Percentiles rank a stretch among this genome's conserved stretches.
Evolutionary conservation across 768 basidiomycete species (phyloP).

Genomic region (Sporobolomyces pararoseus): DNA sequence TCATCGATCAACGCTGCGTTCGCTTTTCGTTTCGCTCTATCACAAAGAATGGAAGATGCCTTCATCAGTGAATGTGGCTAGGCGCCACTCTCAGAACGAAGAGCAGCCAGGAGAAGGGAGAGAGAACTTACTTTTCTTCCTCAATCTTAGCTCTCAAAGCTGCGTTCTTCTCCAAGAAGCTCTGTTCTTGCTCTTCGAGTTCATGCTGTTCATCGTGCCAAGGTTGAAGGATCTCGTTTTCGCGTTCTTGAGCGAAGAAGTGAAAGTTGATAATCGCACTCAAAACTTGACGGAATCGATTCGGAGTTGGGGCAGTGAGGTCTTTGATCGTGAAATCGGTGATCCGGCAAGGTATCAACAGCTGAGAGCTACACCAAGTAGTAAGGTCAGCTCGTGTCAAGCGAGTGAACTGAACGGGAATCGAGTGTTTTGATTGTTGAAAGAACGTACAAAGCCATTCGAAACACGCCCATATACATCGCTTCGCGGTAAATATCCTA

Average conservation of each 20-base stretch:
- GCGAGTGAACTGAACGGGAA: not conserved
- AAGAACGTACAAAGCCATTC: constrained; percentile 32
- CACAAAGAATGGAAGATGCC: not conserved
- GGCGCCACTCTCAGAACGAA: not conserved
- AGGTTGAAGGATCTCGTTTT: constrained; percentile 16
- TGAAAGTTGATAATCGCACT: constrained; percentile 45
- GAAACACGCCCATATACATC: constrained; percentile 42
- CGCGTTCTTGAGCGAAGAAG: constrained; percentile 44
- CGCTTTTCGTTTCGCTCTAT: not conserved
- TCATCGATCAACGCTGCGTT: constrained; percentile 15
- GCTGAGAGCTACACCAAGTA: constrained; percentile 38
- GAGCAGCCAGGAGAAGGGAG: not conserved
- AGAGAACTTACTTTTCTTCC: constrained; percentile 17
- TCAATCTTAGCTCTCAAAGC: constrained; percentile 19
- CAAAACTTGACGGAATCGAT: constrained; percentile 34
- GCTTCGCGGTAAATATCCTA: constrained; percentile 43
- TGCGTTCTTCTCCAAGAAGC: constrained; percentile 20
- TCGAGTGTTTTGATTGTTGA: not conserved
- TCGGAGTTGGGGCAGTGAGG: constrained; percentile 39
- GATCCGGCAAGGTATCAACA: constrained; percentile 37
- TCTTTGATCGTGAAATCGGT: constrained; percentile 44
- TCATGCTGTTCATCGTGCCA: constrained; percentile 19
- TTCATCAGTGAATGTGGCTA: not conserved
- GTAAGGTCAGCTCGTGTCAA: not conserved
- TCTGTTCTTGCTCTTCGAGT: constrained; percentile 35